phyloP scores from a whole-genome alignment of 106 monocot species.

The Acorus gramineus region DNA sequence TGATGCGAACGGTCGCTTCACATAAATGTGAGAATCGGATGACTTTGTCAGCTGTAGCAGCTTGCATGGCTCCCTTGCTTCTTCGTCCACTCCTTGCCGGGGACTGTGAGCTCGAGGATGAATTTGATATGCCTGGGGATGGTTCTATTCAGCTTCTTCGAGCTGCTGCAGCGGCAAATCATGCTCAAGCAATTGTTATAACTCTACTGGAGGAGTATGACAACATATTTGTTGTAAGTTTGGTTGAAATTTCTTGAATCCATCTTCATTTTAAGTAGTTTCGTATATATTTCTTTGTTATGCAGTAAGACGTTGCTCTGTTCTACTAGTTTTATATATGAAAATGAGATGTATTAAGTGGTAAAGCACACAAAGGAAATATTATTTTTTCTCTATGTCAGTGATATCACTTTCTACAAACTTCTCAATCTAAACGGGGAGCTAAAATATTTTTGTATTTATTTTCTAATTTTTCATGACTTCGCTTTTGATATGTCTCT shows the following conservation, averaged over 20 bases:
- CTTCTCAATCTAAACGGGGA: too few species aligned
- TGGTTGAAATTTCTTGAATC: neutral
- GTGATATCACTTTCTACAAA: too few species aligned
- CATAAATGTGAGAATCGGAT: conserved; percentile 78
- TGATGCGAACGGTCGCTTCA: conserved; percentile 70
- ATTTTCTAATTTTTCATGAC: too few species aligned
- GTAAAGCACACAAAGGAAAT: too few species aligned
- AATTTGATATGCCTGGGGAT: conserved; percentile 70
- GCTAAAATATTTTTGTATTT: too few species aligned
- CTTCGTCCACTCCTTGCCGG: conserved; percentile 87
- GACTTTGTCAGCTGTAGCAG: conserved; percentile 75
- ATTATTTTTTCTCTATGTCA: too few species aligned
- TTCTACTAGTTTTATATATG: neutral
- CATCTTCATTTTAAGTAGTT: neutral
- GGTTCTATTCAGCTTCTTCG: conserved; percentile 81
- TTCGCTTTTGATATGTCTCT: too few species aligned
- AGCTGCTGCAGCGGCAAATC: conserved; percentile 98
- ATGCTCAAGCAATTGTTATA: conserved; percentile 91
- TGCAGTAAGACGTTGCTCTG: neutral
- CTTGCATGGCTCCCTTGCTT: conserved; percentile 98
- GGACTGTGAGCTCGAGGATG: conserved; percentile 79
- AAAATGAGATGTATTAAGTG: too few species aligned
- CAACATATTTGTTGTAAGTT: conserved; percentile 72
- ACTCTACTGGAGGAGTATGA: conserved; percentile 79
- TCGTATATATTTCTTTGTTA: conserved; percentile 1